These are phyloP conservation scores for Bryum argenteum DNA, from an alignment of 225 moss, liverwort and hornwort genomes.

Conservation along the genomic window DNA sequence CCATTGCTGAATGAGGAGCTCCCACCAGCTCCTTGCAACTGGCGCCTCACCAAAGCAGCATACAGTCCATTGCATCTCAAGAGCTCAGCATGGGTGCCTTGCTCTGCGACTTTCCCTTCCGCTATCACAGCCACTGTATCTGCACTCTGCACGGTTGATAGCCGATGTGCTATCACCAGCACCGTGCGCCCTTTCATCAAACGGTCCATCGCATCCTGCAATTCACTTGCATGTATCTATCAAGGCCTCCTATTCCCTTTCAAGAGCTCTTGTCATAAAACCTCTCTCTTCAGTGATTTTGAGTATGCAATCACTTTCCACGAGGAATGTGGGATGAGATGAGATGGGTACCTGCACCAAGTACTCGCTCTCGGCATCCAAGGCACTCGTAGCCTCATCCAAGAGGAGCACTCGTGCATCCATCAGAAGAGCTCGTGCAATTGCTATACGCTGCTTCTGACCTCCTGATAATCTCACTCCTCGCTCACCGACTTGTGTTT, in stretches of 20 bases:
- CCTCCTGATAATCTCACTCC: constrained; percentile 83
- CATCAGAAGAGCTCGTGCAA: constrained; percentile 69
- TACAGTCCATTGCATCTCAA: constrained; percentile 77
- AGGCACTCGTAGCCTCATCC: constrained; percentile 78
- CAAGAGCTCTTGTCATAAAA: too few relatives aligned
- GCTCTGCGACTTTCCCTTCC: constrained; percentile 83
- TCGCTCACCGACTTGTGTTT: constrained; percentile 75
- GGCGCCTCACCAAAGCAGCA: constrained; percentile 84
- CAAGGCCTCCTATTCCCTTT: too few relatives aligned
- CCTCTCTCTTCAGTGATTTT: too few relatives aligned
- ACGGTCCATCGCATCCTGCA: constrained; percentile 97
- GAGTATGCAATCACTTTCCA: too few relatives aligned
- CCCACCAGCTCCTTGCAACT: constrained; percentile 82
- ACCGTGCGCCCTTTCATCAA: constrained; percentile 95
- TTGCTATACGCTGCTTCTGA: constrained; percentile 86
- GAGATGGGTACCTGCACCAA: constrained; percentile 55
- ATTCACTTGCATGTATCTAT: too few relatives aligned
- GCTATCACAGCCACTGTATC: constrained; percentile 86
- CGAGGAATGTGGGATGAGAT: too few relatives aligned
- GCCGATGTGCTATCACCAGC: constrained; percentile 92
- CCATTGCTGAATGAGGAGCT: constrained; percentile 55
- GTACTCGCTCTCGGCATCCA: constrained; percentile 81
- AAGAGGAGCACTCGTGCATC: constrained; percentile 69
- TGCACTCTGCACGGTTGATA: constrained; percentile 96
- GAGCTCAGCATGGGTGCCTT: constrained; percentile 75